Percentiles rank a stretch among this genome's conserved stretches.
Conservation (phyloP, 148 eudicot genomes). For the Fagopyrum homotropicum region DNA sequence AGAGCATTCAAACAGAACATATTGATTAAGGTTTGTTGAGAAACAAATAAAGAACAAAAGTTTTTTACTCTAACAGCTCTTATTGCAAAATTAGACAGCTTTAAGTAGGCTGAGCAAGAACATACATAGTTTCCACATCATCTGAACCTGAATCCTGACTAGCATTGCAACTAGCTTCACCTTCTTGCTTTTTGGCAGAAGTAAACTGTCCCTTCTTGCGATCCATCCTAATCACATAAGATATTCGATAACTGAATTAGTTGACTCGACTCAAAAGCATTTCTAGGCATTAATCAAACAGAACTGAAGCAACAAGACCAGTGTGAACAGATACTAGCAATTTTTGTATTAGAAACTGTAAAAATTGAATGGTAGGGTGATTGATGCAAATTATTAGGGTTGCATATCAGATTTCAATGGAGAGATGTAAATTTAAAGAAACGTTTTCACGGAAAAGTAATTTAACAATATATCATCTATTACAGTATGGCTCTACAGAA, state of each 20-base stretch:
- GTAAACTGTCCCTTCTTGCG: slow-evolving; percentile 78
- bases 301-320: not conserved
- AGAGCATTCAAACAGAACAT: slow-evolving; percentile 1
- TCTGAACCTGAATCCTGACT: slow-evolving; percentile 54
- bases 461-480: not conserved
- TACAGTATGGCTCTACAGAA: not conserved
- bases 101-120: slow-evolving; percentile 4
- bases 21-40: not conserved
- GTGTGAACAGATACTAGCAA: not conserved
- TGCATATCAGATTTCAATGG: not conserved
- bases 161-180: slow-evolving; percentile 27
- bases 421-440: not conserved
- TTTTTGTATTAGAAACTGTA: not conserved
- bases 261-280: not conserved
- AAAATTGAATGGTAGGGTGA: not conserved
- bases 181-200: slow-evolving; percentile 39
- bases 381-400: not conserved
- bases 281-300: not conserved
- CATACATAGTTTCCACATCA: slow-evolving; percentile 37
- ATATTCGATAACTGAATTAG: not conserved
- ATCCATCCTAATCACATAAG: slow-evolving; percentile 34
- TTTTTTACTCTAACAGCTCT: not conserved
- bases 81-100: not conserved
- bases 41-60: not conserved
- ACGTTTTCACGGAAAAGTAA: not conserved